Conservation (phyloP, 164 flowering plant species). For the Taxillus chinensis region DNA sequence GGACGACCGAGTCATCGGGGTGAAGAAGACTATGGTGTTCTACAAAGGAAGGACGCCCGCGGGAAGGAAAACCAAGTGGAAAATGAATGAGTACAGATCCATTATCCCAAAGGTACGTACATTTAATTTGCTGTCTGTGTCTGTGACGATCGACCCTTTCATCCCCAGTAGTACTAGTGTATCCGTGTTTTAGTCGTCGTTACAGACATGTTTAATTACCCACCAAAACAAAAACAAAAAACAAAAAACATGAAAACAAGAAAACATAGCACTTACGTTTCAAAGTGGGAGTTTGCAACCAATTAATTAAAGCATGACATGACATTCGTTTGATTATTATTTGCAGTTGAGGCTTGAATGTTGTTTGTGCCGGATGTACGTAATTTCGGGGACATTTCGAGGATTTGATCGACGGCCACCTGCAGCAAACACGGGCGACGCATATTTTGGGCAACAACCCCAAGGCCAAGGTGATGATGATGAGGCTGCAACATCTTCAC, state of each 20-base stretch:
- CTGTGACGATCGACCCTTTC: no score
- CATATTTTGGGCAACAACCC: not conserved
- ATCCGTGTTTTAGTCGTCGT: no score
- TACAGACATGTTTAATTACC: no score
- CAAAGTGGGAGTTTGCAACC: no score
- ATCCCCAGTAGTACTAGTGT: no score
- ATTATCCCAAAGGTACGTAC: not conserved
- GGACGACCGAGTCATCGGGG: slow-evolving; percentile 29
- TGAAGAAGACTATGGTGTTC: slow-evolving; percentile 54
- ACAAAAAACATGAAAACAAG: no score
- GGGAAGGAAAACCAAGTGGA: slow-evolving; percentile 54
- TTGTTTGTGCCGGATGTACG: not conserved
- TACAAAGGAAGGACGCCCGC: slow-evolving; percentile 47
- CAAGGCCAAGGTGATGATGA: not conserved
- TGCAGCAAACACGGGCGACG: not conserved
- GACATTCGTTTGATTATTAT: not conserved
- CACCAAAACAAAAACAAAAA: no score
- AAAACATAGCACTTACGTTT: no score
- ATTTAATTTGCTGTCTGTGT: no score
- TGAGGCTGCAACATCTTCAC: not conserved
- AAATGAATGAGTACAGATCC: slow-evolving; percentile 41
- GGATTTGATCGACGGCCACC: not conserved
- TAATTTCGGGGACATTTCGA: not conserved
- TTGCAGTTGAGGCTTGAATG: not conserved
- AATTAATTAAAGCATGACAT: not conserved